Base-by-base conservation (phyloP, 495 filamentous ascomycete species). In the Hypomontagnella monticulosa region DNA sequence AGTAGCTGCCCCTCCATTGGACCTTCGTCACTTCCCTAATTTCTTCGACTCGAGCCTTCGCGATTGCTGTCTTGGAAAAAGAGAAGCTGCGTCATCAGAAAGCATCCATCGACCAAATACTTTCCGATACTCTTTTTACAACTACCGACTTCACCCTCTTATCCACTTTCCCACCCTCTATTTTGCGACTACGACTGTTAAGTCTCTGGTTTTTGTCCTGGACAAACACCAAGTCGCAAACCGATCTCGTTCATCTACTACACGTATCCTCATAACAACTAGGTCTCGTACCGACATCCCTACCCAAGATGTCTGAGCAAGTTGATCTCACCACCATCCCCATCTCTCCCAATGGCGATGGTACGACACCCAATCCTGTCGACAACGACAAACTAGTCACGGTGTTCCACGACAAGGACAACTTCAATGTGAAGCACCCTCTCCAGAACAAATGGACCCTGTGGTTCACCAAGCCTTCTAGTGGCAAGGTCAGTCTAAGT, bases 381-480 rank as follows among this genome's bases (percentile, higher is more conserved):
- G 76, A 81, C 53, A 38, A 37, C 42, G 67, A 49, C 30, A 87
- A 92, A 61, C 79, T 86, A 15, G 79, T 97, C 69, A 98, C 95
- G 20, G 93, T 99, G 57, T 98, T 99, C 82, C 92, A 99, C 76
- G 90, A 97, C 80, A 88, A 93, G 49, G 91, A 97, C 51, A 96
- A 97, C 83, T 99, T 99, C 85, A 98, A 96, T 73, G 93, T 97
- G 74, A 98, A 98, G 82, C 95, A 99, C 76, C 93, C 93, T 38
- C 81, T 99, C 49, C 92, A 95, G 85, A 89, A 97, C 80, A 88
- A 90, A 71, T 99, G 95, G 95, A 98, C 96, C 16, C 82, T 99
- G 49, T 99, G 95, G 95, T 99, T 98, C 81, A 99, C 95, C 72
- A 99, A 99, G 84, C 95, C 95, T 30, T 92, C 95, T 34, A 95